phyloP scores from a whole-genome alignment of 2,329 filamentous ascomycete genomes.

The Cytospora leucostoma region DNA sequence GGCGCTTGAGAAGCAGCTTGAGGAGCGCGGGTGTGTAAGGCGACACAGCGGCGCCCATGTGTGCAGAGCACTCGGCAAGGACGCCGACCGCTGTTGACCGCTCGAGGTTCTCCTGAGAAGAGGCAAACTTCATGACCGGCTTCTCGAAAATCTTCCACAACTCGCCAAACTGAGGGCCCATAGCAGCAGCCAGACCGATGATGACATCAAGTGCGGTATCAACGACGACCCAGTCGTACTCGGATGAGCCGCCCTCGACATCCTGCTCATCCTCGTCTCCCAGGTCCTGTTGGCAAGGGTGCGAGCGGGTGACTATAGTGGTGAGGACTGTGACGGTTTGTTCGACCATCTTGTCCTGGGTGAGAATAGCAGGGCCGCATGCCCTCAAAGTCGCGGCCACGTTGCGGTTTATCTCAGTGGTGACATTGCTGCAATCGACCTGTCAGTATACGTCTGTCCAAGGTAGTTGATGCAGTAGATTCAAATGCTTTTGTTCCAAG shows the following conservation, averaged over 20 bases:
- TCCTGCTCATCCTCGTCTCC: constrained; percentile 77
- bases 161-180: constrained; percentile 79
- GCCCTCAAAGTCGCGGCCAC: constrained; percentile 87
- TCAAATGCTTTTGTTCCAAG: constrained; percentile 35
- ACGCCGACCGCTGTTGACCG: constrained; percentile 88
- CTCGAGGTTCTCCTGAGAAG: constrained; percentile 82
- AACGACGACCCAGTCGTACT: constrained; percentile 96
- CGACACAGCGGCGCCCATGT: constrained; percentile 80
- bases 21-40: constrained; percentile 77
- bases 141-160: constrained; percentile 97
- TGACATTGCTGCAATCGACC: constrained; percentile 66
- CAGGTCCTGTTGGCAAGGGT: constrained; percentile 90
- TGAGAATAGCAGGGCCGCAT: constrained; percentile 83
- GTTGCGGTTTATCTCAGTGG: constrained; percentile 95
- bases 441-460: constrained; percentile 41
- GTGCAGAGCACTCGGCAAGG: constrained; percentile 85
- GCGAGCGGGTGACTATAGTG: constrained; percentile 82
- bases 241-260: constrained; percentile 78
- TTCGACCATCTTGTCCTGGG: constrained; percentile 70
- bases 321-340: constrained; percentile 75
- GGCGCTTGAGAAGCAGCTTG: constrained; percentile 79
- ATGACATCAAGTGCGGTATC: constrained; percentile 93
- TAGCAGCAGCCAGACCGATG: constrained; percentile 77
- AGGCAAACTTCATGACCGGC: constrained; percentile 83
- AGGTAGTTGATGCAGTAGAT: constrained; percentile 27